Conservation (phyloP, 2,329 filamentous ascomycete genomes). For the Botrytis fabae region DNA sequence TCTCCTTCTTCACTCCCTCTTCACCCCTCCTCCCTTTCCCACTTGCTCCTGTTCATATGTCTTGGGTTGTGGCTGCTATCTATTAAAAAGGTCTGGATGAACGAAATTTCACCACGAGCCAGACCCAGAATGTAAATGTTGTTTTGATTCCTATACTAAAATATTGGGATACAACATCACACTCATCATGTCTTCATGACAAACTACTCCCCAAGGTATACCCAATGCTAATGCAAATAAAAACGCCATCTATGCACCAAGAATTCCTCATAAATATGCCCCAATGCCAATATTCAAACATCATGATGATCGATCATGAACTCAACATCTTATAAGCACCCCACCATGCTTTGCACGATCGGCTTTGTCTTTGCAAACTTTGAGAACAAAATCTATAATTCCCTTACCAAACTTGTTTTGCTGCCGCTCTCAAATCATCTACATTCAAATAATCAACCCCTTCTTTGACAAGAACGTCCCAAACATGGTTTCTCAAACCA, state of each 20-base stretch:
- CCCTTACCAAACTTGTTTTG: constrained; percentile 32
- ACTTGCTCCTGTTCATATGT: neutral
- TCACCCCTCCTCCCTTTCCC: neutral
- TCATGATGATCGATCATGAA: neutral
- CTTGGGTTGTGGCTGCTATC: neutral
- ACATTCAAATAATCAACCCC: constrained; percentile 62
- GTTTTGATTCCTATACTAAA: neutral
- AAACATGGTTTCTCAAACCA: constrained; percentile 54
- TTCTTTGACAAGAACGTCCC: constrained; percentile 55
- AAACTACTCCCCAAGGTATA: neutral
- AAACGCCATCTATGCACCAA: constrained; percentile 13
- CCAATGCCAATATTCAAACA: neutral
- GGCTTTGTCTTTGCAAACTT: neutral
- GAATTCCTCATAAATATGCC: neutral
- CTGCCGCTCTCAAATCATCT: constrained; percentile 54
- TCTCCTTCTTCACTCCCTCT: neutral
- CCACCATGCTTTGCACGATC: neutral
- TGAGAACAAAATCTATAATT: neutral
- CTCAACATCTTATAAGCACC: neutral
- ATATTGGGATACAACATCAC: neutral
- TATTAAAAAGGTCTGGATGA: neutral
- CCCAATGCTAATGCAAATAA: neutral
- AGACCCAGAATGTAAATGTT: neutral
- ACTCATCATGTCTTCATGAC: neutral
- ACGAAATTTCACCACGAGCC: neutral